Evolutionary conservation across 768 basidiomycete species (phyloP), one percentile per base, ranked within the genome.

Genomic region (Leccinum barrowsii): DNA sequence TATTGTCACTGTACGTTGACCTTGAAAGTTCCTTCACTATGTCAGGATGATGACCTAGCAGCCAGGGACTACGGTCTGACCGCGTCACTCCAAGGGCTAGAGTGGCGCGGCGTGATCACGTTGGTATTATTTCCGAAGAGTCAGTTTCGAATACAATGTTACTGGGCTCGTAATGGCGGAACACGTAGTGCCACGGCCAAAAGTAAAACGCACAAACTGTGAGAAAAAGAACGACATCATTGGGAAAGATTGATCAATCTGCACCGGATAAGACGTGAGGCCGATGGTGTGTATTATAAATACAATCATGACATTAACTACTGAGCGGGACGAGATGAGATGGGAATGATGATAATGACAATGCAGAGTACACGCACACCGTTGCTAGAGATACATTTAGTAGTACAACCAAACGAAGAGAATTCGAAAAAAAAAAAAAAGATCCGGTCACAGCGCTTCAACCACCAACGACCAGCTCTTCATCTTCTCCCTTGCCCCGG

Each of bases 371-470:
- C 4, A 40, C 13, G 35, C 4, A 48, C 44, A 11, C 42, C 19
- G 3, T 44, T 30, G 54, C 46, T 19, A 10, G 22, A 19, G 10
- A 48, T 53, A 55, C 32, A 2, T 44, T 44, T 44, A 44, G 22
- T 17, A 17, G 24, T 58, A 56, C 56, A 49, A 34, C 22, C 44
- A 53, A 54, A 34, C 42, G 40, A 42, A 51, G 59, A 55, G 34
- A 15, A 30, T 30, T 30, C 28, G 28, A 28, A 8, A 28, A 28
- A 28, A 8, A 28, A 28, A 30, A 48, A 5, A 21, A n/a, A 24
- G n/a, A 19, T 49, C 50, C 24, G 7, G 2, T 61, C 57, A 72
- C 0, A 74, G 57, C 34, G 71, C 70, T 35, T 72, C 67, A 5
- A 72, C 63, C 13, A 72, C 15, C 49, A 72, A 58, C n/a, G 54